Percentiles rank a stretch among this genome's conserved stretches.
Evolutionary conservation across 2,329 filamentous ascomycete species (phyloP).

Genomic region (Phyllosticta citribraziliensis): DNA sequence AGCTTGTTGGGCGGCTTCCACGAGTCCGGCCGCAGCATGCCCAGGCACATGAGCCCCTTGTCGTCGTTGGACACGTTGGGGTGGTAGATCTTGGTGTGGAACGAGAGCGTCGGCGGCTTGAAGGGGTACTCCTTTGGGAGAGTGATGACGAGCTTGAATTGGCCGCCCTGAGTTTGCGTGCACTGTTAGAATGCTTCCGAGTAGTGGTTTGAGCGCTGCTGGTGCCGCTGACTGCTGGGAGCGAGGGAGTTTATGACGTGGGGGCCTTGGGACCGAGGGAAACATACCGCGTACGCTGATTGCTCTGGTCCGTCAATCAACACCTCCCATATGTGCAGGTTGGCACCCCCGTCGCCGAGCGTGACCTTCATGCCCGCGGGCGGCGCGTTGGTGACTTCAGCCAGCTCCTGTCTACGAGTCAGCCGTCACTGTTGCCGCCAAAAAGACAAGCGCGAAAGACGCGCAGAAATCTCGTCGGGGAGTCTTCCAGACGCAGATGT

Average conservation of each 20-base stretch:
- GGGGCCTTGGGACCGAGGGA: conserved; percentile 3
- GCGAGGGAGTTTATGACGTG: not conserved
- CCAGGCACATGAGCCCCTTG: conserved; percentile 76
- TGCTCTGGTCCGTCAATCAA: conserved; percentile 55
- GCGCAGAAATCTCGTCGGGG: not conserved
- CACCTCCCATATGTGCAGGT: conserved; percentile 60
- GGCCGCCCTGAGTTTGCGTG: conserved; percentile 47
- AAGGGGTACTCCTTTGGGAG: conserved; percentile 81
- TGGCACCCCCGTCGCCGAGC: conserved; percentile 47
- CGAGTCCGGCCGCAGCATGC: conserved; percentile 70
- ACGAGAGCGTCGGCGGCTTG: conserved; percentile 71
- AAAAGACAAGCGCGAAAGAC: not conserved
- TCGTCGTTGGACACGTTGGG: conserved; percentile 87
- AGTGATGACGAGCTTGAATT: conserved; percentile 61
- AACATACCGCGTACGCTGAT: conserved; percentile 52
- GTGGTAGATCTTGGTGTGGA: conserved; percentile 88
- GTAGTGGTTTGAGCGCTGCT: not conserved
- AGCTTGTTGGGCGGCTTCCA: conserved; percentile 88
- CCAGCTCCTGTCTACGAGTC: conserved; percentile 45
- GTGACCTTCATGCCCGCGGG: conserved; percentile 47
- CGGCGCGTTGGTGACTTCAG: conserved; percentile 47
- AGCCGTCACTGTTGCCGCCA: not conserved
- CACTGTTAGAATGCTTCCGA: not conserved
- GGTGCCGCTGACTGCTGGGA: not conserved
- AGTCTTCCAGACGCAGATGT: too few relatives aligned